These are phyloP conservation scores for Camellia granthamiana DNA, from an alignment of 148 eudicot genomes.

Conservation along the genomic window DNA sequence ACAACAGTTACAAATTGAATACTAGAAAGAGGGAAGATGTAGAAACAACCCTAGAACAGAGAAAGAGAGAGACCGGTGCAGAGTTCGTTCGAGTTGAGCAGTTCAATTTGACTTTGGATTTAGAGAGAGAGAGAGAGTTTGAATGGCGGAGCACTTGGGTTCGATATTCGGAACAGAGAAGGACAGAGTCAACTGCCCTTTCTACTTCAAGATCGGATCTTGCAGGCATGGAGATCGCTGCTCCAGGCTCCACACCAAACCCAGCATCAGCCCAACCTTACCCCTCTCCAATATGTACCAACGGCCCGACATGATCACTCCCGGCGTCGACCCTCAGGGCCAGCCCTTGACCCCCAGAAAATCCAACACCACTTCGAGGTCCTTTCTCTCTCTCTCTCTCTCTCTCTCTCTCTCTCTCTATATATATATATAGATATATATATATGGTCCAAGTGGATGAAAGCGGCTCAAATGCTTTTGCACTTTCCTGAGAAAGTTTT, in stretches of 20 bases:
- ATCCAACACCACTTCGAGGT: slow-evolving; percentile 82
- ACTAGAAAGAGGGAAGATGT: no score
- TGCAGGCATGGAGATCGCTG: slow-evolving; percentile 83
- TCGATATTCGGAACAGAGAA: slow-evolving; percentile 90
- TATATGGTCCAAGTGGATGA: not conserved
- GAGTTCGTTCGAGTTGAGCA: not conserved
- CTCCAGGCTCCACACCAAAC: slow-evolving; percentile 76
- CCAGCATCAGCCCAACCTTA: slow-evolving; percentile 69
- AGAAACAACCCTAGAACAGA: not conserved
- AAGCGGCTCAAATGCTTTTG: not conserved
- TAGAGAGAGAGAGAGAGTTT: not conserved
- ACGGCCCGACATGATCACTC: slow-evolving; percentile 79
- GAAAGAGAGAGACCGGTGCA: not conserved
- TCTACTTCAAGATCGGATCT: slow-evolving; percentile 91
- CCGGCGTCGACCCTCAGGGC: slow-evolving; percentile 82
- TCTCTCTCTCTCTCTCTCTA: not conserved
- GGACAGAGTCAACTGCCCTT: slow-evolving; percentile 86
- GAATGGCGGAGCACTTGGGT: slow-evolving; percentile 84
- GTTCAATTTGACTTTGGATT: not conserved
- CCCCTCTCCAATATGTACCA: slow-evolving; percentile 82
- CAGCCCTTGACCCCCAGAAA: slow-evolving; percentile 68
- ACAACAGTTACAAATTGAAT: no score
- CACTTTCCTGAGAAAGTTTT: not conserved
- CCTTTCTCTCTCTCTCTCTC: not conserved
- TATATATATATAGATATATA: not conserved